Base-by-base conservation (phyloP, 23 red algal genomes). In the Gracilaria vermiculophylla region DNA sequence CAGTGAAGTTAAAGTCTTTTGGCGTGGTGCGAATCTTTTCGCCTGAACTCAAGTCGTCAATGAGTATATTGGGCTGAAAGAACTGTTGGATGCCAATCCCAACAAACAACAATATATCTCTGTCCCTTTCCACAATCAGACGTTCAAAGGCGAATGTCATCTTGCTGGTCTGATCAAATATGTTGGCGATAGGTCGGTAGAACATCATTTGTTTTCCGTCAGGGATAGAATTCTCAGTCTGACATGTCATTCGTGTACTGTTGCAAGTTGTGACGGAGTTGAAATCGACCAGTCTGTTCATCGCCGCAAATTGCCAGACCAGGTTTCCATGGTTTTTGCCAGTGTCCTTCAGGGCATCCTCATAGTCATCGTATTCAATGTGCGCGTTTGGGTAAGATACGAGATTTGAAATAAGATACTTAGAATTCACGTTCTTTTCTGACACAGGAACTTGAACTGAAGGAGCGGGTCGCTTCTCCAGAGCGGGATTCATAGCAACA, bases 261-360 rank as follows among this genome's bases (percentile, higher is more conserved):
- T 82, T 61, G 35, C 78, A 60, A 0, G 67, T 73, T 28, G 42
- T 41, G 31, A 24, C 31, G 25, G 78, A 60, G 8, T 34, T 62
- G 54, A 82, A 62, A 35, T 62, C 53, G 23, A 82, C 78, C 14
- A 82, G 44, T 64, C 54, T 64, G 7, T 64, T 33, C 39, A 64
- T 64, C 55, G 78, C 47, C 15, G 78, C 78, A 62, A 57, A 64
- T 55, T 82, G 78, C 78, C 78, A 82, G 2, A 82, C 55, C 21
- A 61, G 43, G 53, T 82, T 82, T 29, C 78, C 78, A 66, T 64
- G 50, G 37, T 82, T 82, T 35, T 64, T 64, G 39, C 60, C 51
- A 36, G 54, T 64, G n/a, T 47, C 52, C 51, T 60, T 82, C 0
- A 82, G 52, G 5, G 40, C 60, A 19, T 41, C 53, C 1, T 82